Base-by-base conservation (phyloP, 2,329 filamentous ascomycete species). In the Aspergillus sp. region DNA sequence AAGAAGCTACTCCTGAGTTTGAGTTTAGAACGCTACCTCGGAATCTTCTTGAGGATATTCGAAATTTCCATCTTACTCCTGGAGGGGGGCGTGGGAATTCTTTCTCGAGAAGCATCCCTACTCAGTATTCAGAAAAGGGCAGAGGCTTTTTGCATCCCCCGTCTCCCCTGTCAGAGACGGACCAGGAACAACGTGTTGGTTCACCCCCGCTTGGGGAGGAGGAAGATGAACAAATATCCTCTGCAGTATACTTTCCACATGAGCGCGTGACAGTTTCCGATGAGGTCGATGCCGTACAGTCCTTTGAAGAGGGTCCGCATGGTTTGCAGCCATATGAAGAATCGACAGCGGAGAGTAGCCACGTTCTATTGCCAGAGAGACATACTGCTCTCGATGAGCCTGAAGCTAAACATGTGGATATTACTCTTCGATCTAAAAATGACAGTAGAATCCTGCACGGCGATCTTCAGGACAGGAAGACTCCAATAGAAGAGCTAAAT, bases 151-250 rank as follows among this genome's bases (percentile, higher is more conserved):
- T 69, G 27, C 46, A 56, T 31, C 19, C 60, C 23, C 65, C 62
- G 8, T 64, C 66, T 1, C 64, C 66, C 3, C 59, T 63, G 2
- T 59, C 68, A 1, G 66, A 66, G 47, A 66, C 66, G 7, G 55
- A 66, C 23, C 57, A 61, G 45, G 68, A 64, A 43, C 64, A 62
- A 9, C 62, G 56, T 43, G 62, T 62, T 31, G 62, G 58, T 25
- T 65, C 66, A 7, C 62, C 62, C 9, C 70, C 67, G 21, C 74
- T 76, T 25, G 82, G 82, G 35, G 81, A 83, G 48, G 81, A 84
- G n/a, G 83, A 85, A 35, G 85, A 84, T 55, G 85, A 88, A 68
- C 84, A 86, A 59, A 88, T 88, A 40, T 85, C 84, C 0, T 87
- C 84, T 27, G 85, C 85, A 12, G 76, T 86, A 35, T 88, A 88